phyloP scores from a whole-genome alignment of 2,329 filamentous ascomycete species.

The Periconia sp. region DNA sequence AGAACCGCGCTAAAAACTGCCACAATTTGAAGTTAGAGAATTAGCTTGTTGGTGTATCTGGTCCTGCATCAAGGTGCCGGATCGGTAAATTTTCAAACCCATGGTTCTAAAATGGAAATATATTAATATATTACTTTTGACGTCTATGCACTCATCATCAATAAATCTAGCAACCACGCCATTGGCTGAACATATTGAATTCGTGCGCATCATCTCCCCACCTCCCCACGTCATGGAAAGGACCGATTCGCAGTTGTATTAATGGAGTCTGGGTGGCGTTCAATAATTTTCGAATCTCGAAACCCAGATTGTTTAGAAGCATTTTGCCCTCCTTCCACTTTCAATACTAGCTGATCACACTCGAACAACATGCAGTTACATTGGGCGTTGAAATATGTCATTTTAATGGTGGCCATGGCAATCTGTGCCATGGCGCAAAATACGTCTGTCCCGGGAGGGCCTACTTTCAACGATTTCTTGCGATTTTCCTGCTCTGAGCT shows the following conservation, averaged over 20 bases:
- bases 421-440: neutral
- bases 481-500: constrained; percentile 17
- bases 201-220: neutral
- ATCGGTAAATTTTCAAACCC: no score
- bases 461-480: constrained; percentile 12
- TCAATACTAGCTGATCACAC: neutral
- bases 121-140: no score
- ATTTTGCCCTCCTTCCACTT: neutral
- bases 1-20: no score
- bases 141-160: no score
- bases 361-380: neutral
- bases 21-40: no score
- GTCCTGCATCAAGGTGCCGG: no score
- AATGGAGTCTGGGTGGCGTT: no score
- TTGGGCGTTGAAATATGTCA: neutral
- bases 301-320: neutral
- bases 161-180: neutral
- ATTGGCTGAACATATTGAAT: constrained; percentile 1
- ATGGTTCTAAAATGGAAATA: no score
- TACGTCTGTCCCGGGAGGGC: constrained; percentile 2
- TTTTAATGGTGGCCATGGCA: neutral
- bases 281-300: neutral
- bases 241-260: neutral
- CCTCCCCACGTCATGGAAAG: neutral
- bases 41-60: no score